A percentile compares a stretch with the other conserved stretches of the same genome.
phyloP scores from a whole-genome alignment of 2,329 filamentous ascomycete species.

The Xenoacremonium recifei region DNA sequence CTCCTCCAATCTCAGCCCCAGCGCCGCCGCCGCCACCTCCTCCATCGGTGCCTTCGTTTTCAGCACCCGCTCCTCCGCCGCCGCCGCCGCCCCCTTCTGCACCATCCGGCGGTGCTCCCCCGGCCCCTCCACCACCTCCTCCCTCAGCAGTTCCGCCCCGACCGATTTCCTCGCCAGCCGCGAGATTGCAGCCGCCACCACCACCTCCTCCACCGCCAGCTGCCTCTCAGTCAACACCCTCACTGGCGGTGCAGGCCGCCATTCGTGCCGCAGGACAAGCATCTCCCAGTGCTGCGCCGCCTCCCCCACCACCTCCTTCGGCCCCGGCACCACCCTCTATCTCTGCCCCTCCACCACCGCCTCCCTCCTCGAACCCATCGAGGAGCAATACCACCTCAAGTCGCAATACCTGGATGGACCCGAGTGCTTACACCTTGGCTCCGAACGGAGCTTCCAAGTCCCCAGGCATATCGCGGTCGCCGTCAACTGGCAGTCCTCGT shows the following conservation, averaged over 20 bases:
- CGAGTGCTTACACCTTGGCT: slow-evolving; percentile 72
- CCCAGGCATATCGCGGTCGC: slow-evolving; percentile 43
- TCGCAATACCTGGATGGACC: slow-evolving; percentile 73
- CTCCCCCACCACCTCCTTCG: slow-evolving; percentile 35
- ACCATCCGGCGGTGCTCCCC: slow-evolving; percentile 40
- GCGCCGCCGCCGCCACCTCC: slow-evolving; percentile 42
- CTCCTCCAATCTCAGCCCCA: slow-evolving; percentile 39
- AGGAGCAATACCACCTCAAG: slow-evolving; percentile 50
- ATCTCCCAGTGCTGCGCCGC: slow-evolving; percentile 36
- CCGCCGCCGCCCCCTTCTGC: slow-evolving; percentile 41
- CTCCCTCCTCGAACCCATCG: slow-evolving; percentile 37
- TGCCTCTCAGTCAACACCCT: slow-evolving; percentile 28
- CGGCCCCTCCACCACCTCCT: slow-evolving; percentile 35
- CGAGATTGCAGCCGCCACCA: slow-evolving; percentile 31
- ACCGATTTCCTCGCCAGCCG: slow-evolving; percentile 34
- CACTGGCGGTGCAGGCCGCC: slow-evolving; percentile 43
- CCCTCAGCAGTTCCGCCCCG: slow-evolving; percentile 41
- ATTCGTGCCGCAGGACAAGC: slow-evolving; percentile 43
- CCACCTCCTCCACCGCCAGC: slow-evolving; percentile 26
- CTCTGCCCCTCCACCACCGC: slow-evolving; percentile 40
- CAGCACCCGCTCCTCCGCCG: slow-evolving; percentile 37
- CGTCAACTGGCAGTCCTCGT: slow-evolving; percentile 28
- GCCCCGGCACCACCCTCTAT: slow-evolving; percentile 29
- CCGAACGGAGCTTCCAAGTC: slow-evolving; percentile 60
- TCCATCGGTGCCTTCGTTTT: slow-evolving; percentile 33